These are phyloP conservation scores for Heliocybe sulcata DNA, from an alignment of 1,284 basidiomycete genomes.

Conservation along the genomic window DNA sequence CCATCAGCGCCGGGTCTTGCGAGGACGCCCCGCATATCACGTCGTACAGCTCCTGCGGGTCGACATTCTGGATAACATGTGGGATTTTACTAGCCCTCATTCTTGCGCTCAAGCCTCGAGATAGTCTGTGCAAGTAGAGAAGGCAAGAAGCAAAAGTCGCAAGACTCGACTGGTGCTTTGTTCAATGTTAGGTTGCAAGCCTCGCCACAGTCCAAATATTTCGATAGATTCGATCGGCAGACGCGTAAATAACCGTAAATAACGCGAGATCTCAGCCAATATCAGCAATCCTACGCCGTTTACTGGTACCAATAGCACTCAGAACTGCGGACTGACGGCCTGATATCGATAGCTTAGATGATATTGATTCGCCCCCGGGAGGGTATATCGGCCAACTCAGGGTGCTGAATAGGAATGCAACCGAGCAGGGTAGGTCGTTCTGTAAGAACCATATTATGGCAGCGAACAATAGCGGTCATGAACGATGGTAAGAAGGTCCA, in stretches of 20 bases:
- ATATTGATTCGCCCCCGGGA: too few species aligned
- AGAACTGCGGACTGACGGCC: neutral
- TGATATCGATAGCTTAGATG: too few species aligned
- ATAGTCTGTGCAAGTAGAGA: neutral
- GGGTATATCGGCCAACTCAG: too few species aligned
- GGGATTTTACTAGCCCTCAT: neutral
- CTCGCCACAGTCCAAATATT: neutral
- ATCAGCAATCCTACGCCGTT: neutral
- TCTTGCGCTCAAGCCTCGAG: neutral
- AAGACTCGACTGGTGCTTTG: neutral
- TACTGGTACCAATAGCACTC: neutral
- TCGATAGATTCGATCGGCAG: neutral
- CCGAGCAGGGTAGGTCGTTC: too few species aligned
- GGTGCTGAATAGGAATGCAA: too few species aligned
- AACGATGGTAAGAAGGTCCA: too few species aligned
- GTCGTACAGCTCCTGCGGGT: slow-evolving; percentile 56
- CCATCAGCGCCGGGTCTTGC: slow-evolving; percentile 54
- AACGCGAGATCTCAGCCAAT: slow-evolving; percentile 9
- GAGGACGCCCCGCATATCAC: slow-evolving; percentile 62
- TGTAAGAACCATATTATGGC: too few species aligned
- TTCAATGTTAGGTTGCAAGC: too few species aligned
- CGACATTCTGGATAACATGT: slow-evolving; percentile 29
- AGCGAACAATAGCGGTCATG: too few species aligned
- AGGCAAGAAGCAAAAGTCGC: neutral
- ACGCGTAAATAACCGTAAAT: slow-evolving; percentile 12